Base-by-base conservation (phyloP, 2,329 filamentous ascomycete genomes). In the Phialocephala sp. region DNA sequence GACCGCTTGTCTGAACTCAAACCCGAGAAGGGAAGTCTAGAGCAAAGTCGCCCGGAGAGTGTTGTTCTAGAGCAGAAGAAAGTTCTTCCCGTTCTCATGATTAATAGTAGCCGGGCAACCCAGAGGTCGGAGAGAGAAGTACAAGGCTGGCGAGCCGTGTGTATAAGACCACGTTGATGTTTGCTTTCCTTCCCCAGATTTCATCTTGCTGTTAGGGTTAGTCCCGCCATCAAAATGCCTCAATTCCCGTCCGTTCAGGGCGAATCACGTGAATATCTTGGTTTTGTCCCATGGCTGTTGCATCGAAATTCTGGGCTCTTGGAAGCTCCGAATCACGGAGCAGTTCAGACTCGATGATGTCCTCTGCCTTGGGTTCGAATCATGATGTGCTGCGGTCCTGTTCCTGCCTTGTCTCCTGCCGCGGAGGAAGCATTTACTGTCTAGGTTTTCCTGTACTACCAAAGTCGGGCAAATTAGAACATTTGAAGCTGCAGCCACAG, bases 71-170 rank as follows among this genome's bases (percentile, higher is more conserved):
- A 54, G 27, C 24, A 15, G 50, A 54, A 54, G 50, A 54, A 35
- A 54, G 24, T 54, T 54, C 50, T 54, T 54, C 45, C 11, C 22
- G 50, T 35, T 8, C 27, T 32, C 45, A 24, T 32, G 50, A 54
- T 54, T 11, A 15, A 24, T 35, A 1, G 50, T 35, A 54, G 50
- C 18, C 24, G 50, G 50, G 50, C 50, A 32, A 27, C 27, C 6
- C 27, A 39, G 36, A 37, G 35, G 8, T 5, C 27, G 32, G n/a
- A 14, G 15, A 15, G 52, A 37, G 52, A 36, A n/a, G 52, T 12
- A 24, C 45, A 39, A 61, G 59, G 59, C 59, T 61, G 59, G 18
- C 47, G 47, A 61, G 59, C 59, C 59, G 59, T 61, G 59, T 54
- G 35, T 37, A 45, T 35, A n/a, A 45, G 59, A 27, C 8, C 20